Percentiles rank a stretch among this genome's conserved stretches.
Conservation (phyloP, 2,329 filamentous ascomycete genomes). For the Alternaria gansuensis region DNA sequence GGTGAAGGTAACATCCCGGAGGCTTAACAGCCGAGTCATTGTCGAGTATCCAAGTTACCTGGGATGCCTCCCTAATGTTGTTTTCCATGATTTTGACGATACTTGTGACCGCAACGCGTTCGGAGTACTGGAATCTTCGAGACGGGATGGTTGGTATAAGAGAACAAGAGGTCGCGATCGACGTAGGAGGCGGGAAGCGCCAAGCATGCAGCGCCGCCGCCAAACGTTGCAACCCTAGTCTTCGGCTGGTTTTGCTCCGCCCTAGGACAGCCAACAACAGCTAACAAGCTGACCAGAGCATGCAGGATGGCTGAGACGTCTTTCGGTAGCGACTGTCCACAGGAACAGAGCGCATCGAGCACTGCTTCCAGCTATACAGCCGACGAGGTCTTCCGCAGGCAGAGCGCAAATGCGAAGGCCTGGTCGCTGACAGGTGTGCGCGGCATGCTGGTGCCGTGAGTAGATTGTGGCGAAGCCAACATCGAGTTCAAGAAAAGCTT, state of each 20-base stretch:
- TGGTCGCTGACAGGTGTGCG: neutral
- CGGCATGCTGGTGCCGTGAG: constrained; percentile 2
- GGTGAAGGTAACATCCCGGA: neutral
- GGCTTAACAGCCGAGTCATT: neutral
- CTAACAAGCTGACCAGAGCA: constrained; percentile 9
- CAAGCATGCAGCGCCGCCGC: constrained; percentile 20
- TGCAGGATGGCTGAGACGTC: constrained; percentile 16
- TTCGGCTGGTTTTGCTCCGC: constrained; percentile 23
- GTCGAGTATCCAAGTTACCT: neutral
- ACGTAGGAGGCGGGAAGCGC: constrained; percentile 25
- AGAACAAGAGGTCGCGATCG: constrained; percentile 24
- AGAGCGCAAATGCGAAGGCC: neutral
- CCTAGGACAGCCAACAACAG: constrained; percentile 3
- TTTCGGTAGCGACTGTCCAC: constrained; percentile 7
- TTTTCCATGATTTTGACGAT: neutral
- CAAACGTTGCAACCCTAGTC: constrained; percentile 21
- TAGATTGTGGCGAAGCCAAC: constrained; percentile 1
- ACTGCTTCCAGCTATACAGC: constrained; percentile 25
- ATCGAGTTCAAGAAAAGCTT: neutral
- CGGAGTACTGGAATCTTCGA: neutral
- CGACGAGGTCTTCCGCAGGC: constrained; percentile 11
- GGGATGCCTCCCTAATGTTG: no score
- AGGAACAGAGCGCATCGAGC: constrained; percentile 21
- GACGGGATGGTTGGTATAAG: neutral
- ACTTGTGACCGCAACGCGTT: neutral